Evolutionary conservation across 805 yeast genomes (phyloP), one percentile per base, ranked within the genome.

Genomic region (Saturnispora hagleri): DNA sequence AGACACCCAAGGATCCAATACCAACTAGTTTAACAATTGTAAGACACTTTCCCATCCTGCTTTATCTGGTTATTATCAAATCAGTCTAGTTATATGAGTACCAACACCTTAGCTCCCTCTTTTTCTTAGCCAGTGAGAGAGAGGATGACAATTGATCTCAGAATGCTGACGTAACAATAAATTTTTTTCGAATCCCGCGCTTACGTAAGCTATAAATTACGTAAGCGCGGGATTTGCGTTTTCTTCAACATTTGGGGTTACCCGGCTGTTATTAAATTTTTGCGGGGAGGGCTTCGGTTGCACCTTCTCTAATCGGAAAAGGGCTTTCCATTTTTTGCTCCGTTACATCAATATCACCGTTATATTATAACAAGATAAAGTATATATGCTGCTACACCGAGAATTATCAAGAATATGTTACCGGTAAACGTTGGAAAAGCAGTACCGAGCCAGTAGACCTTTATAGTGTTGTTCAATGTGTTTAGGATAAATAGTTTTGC

Each of bases 1-100:
- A 73, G 54, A 84, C 62, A n/a, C 91, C 93, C 46, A 85, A 66
- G 10, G 89, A 77, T 4, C 84, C 73, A 36, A 79, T 77, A 35
- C 89, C 90, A 41, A 82, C 66, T 46, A 82, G 64, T 62, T 85
- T 85, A 53, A 82, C 78, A 36, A 74, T 71, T 18, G 78, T 76
- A 41, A 78, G 63, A 67, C 84, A 79, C 54, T 72, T 72, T 41
- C 80, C 80, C 82, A 77, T 77, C 3, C 34, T 31, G 15, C 15
- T 9, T 31, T 31, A 5, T 31, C 34, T 31, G 12, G 34, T 13
- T 31, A 26, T 31, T 12, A 12, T 31, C 34, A 31, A 31, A 31
- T 31, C 34, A 31, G 12, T 12, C 15, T 31, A 10, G 1, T 31
- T 31, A 13, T 13, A 9, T 2, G 12, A 31, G 34, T 10, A 12